Base-by-base conservation (phyloP, 2,329 filamentous ascomycete species). In the Arthrobotrys sphaeroides region DNA sequence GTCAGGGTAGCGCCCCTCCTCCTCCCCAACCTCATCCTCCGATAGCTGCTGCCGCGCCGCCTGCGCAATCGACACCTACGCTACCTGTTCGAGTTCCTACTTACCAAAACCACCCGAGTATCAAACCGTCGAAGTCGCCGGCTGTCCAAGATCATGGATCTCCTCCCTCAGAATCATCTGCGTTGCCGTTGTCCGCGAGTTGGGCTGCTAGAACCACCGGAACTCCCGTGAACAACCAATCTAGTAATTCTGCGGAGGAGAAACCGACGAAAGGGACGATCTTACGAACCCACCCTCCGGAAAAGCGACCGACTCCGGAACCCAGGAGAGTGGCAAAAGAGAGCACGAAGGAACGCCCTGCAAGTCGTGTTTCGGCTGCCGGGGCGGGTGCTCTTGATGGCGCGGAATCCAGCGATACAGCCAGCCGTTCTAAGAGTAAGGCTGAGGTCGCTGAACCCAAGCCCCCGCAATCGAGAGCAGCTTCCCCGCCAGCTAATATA, bases 151-250 rank as follows among this genome's bases (percentile, higher is more conserved):
- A 86, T 0, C 55, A 77, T 31, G 72, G 72, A n/a, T 75, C 72
- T 10, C 68, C 68, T 66, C 87, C 85, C 79, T 89, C 87, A n/a
- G 94, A 97, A 80, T 90, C 90, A 2, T 93, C 95, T 40, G 95
- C 93, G n/a, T 85, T 99, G 43, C 96, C 95, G 1, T 93, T 94
- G 0, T 93, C 94, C 2, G 95, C 94, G 3, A 97, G 90, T 81
- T 99, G 95, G 95, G 95, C 94, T 18, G 90, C 87, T 77, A 89
- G 84, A 81, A 88, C 90, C 80, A 85, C 89, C 68, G 81, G 88
- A 85, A 82, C 88, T 86, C 78, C 87, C 86, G 89, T 92, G 24
- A 90, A 93, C 1, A 97, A 94, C 81, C 94, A 75, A 28, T 75
- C 72, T 3, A 75, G 72, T 43, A 75, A 75, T 28, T 26, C 55